phyloP scores from a whole-genome alignment of 2,329 filamentous ascomycete genomes.

The Juglanconis oblonga region DNA sequence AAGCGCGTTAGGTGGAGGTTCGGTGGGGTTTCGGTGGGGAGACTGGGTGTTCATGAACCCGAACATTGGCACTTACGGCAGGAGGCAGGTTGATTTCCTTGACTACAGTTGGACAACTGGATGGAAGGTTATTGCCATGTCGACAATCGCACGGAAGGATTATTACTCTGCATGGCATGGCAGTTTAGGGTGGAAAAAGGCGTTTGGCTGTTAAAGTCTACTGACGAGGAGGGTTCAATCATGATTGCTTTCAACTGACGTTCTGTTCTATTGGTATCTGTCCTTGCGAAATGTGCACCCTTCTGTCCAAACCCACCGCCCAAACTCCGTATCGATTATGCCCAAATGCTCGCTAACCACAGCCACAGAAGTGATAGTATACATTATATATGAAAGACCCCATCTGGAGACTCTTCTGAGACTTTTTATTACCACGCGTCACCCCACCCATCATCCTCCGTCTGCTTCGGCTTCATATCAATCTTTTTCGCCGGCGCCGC shows the following conservation, averaged over 20 bases:
- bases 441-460: slow-evolving; percentile 59
- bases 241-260: not conserved
- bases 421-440: slow-evolving; percentile 54
- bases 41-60: not conserved
- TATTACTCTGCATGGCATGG: not conserved
- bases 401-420: not conserved
- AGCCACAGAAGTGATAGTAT: not conserved
- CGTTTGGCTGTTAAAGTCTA: not conserved
- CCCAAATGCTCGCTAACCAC: not conserved
- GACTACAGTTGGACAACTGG: not conserved
- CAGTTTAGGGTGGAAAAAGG: not conserved
- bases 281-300: not conserved
- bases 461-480: slow-evolving; percentile 62
- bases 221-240: not conserved
- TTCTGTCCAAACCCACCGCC: not conserved
- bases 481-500: slow-evolving; percentile 61
- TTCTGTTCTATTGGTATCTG: not conserved
- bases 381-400: slow-evolving; percentile 2
- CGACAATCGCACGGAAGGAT: not conserved
- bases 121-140: not conserved
- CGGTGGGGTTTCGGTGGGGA: not conserved
- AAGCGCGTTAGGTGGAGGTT: slow-evolving; percentile 39
- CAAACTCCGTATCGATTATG: slow-evolving; percentile 13
- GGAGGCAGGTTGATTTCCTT: not conserved
- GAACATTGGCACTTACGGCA: not conserved